Conservation (phyloP, 2,329 filamentous ascomycete genomes). For the Colletotrichum chrysophilum region DNA sequence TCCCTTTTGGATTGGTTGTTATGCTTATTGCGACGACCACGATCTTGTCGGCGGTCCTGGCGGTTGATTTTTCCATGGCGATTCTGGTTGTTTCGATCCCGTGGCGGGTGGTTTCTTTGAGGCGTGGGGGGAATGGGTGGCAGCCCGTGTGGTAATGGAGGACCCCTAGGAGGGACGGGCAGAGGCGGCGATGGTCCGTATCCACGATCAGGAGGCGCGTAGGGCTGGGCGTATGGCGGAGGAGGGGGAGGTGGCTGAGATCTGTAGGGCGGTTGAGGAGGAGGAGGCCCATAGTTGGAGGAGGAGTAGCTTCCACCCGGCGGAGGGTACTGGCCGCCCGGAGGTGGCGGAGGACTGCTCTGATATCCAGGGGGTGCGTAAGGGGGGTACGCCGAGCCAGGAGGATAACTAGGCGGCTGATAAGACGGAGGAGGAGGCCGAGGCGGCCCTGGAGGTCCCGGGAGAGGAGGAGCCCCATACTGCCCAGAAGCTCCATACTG, state of each 20-base stretch:
- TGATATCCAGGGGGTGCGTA: slow-evolving; percentile 6
- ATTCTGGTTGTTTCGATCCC: slow-evolving; percentile 35
- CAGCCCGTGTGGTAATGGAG: neutral
- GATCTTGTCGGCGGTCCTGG: slow-evolving; percentile 26
- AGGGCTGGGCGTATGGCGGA: neutral
- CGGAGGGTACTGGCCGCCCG: neutral
- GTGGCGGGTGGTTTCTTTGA: slow-evolving; percentile 31
- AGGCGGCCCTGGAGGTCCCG: slow-evolving; percentile 26
- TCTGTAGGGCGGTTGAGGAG: slow-evolving; percentile 1
- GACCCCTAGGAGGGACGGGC: neutral
- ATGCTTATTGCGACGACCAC: slow-evolving; percentile 29
- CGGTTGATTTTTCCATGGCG: slow-evolving; percentile 33
- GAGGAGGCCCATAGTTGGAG: neutral
- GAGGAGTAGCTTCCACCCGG: neutral
- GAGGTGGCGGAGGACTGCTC: neutral
- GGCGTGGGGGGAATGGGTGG: slow-evolving; percentile 5
- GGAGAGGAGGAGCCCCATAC: slow-evolving; percentile 30
- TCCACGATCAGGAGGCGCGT: neutral
- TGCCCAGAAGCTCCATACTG: slow-evolving; percentile 30
- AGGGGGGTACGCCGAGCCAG: neutral
- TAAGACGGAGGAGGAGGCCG: slow-evolving; percentile 19
- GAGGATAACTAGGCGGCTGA: slow-evolving; percentile 1
- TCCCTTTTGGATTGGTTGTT: slow-evolving; percentile 23
- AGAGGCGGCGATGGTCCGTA: neutral
- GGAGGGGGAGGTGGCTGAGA: neutral